Base-by-base conservation (phyloP, 192 early-diverging fungal species). In the Rhizophlyctis rosea region DNA sequence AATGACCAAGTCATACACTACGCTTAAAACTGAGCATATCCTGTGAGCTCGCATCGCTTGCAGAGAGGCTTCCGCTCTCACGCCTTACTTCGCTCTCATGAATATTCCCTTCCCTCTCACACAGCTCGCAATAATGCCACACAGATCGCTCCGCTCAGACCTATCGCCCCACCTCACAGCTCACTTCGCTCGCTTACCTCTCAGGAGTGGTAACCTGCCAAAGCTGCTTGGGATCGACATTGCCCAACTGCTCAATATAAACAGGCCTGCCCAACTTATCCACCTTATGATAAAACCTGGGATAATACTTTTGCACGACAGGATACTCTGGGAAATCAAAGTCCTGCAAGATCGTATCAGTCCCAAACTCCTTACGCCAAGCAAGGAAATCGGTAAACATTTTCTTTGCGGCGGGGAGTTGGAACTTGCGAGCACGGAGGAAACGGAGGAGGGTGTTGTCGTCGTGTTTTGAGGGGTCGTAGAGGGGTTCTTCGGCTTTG, bases 251-350 rank as follows among this genome's bases (percentile, higher is more conserved):
- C 79, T 98, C 96, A 67, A 96, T 87, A 68, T 95, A 98, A 51
- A 98, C 72, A 3, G 93, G 91, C 58, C 90, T 83, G 21, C 94
- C 96, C 30, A 86, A 76, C 67, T 88, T 93, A 81, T 98, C 96
- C 58, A 78, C 82, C 61, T 94, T 94, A 78, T 98, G 96, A 71
- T 91, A 91, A 72, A 81, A 91, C 29, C 86, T 77, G 21, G 88
- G 87, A 62, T 87, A 90, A 59, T 81, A 76, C 57, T 83, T 78
- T 54, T 80, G 72, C n/a, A 88, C 84, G 24, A 70, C 75, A 3
- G 78, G 69, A 48, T 77, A 76, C 61, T 91, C 89, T 34, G 79
- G 77, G 56, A 85, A 90, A 33, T 81, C 84, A 68, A 89, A 88
- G 14, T 36, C 48, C 23, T 67, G 23, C 23, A 65, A 35, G 30